Percentiles rank a stretch among this genome's conserved stretches.
Evolutionary conservation across 176 grass and related monocot genomes (phyloP).

Genomic region (Saccharum officinarum): DNA sequence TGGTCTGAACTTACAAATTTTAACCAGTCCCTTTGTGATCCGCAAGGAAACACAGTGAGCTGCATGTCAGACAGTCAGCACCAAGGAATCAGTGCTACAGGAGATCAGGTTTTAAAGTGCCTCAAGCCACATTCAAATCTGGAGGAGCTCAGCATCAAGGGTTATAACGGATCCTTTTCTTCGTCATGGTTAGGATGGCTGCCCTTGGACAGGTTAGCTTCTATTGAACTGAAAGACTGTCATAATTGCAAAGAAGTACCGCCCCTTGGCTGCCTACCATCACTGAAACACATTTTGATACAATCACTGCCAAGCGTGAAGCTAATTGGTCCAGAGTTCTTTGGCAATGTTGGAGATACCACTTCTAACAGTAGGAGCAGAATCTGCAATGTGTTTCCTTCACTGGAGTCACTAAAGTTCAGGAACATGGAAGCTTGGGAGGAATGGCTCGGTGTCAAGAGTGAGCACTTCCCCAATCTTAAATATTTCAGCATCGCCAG

Average conservation of each 20-base stretch:
- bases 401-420: slow-evolving; percentile 40
- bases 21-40: background rate
- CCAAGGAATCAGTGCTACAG: background rate
- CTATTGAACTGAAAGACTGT: slow-evolving; percentile 40
- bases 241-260: slow-evolving; percentile 29
- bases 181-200: slow-evolving; percentile 33
- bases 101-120: slow-evolving; percentile 20
- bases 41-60: background rate
- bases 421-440: slow-evolving; percentile 49
- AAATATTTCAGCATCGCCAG: slow-evolving; percentile 31
- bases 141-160: slow-evolving; percentile 33
- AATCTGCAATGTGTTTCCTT: slow-evolving; percentile 20
- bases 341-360: slow-evolving; percentile 10
- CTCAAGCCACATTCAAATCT: slow-evolving; percentile 36
- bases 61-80: background rate
- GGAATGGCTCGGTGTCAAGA: slow-evolving; percentile 47
- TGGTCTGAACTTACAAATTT: slow-evolving; percentile 26
- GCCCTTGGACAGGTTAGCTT: slow-evolving; percentile 21
- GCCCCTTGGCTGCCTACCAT: slow-evolving; percentile 45
- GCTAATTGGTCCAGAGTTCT: slow-evolving; percentile 41
- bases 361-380: slow-evolving; percentile 1
- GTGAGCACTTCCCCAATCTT: slow-evolving; percentile 39
- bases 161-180: slow-evolving; percentile 31
- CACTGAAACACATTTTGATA: slow-evolving; percentile 44
- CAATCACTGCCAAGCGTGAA: slow-evolving; percentile 31